These are phyloP conservation scores for Naganishia liquefaciens DNA, from an alignment of 1,284 basidiomycete species.

Conservation along the genomic window DNA sequence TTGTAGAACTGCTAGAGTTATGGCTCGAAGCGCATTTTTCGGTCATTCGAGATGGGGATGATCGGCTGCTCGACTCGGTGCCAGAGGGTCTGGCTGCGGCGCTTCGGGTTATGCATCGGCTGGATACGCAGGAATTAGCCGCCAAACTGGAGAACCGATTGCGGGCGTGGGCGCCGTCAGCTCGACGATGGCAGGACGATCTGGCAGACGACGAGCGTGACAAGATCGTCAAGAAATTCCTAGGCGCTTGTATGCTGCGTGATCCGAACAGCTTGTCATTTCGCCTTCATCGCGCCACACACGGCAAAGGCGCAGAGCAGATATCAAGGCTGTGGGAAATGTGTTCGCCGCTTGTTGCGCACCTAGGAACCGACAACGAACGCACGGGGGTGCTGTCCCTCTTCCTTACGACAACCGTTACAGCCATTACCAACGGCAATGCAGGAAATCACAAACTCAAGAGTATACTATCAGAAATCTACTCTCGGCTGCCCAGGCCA, in stretches of 20 bases:
- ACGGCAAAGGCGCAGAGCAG: not conserved
- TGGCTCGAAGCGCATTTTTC: not conserved
- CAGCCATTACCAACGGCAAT: not conserved
- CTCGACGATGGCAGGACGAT: too few species aligned
- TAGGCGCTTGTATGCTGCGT: constrained; percentile 8
- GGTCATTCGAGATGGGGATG: not conserved
- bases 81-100: constrained; percentile 3
- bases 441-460: not conserved
- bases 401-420: constrained; percentile 6
- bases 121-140: not conserved
- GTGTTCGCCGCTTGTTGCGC: not conserved
- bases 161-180: not conserved
- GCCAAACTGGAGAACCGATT: not conserved
- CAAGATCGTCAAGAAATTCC: not conserved
- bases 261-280: not conserved
- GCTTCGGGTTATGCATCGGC: constrained; percentile 7
- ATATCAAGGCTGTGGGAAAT: not conserved
- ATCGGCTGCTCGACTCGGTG: not conserved
- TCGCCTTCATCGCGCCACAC: constrained; percentile 1
- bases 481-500: constrained; percentile 32
- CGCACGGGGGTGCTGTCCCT: not conserved
- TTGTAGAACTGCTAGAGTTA: not conserved
- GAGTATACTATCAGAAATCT: constrained; percentile 16
- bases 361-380: not conserved
- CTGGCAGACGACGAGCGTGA: not conserved